Evolutionary conservation across 2,329 filamentous ascomycete species (phyloP).

Genomic region (Aquanectria penicillioides): DNA sequence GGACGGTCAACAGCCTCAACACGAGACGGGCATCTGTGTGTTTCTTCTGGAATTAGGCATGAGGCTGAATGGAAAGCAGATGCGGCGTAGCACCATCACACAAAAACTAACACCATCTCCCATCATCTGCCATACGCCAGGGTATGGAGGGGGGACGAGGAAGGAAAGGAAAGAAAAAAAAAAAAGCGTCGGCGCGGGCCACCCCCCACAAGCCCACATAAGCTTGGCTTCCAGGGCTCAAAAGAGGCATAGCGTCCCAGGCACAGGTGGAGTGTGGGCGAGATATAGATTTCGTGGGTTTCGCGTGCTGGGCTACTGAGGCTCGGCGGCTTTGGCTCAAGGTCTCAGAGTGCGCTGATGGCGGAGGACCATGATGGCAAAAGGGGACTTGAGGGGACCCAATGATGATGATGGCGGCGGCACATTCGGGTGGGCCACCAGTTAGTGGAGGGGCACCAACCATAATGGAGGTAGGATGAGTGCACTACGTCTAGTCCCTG

Average conservation of each 20-base stretch:
- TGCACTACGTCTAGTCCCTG: constrained; percentile 26
- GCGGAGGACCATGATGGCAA: too few species aligned
- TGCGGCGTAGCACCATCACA: background rate
- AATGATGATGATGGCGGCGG: constrained; percentile 31
- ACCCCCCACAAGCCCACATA: constrained; percentile 1
- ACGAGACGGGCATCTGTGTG: background rate
- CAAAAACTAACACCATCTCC: constrained; percentile 3
- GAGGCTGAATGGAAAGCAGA: background rate
- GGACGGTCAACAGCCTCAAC: too few species aligned
- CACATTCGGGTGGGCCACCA: constrained; percentile 30
- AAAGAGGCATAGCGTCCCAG: constrained; percentile 4
- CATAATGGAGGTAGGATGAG: constrained; percentile 4
- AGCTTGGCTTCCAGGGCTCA: background rate
- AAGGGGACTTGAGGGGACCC: background rate
- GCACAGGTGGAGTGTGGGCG: constrained; percentile 13
- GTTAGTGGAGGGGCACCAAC: constrained; percentile 34
- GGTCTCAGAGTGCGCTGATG: too few species aligned
- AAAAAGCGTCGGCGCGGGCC: constrained; percentile 1
- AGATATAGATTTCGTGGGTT: constrained; percentile 24
- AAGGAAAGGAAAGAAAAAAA: background rate
- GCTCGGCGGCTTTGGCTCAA: too few species aligned
- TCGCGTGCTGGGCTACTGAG: too few species aligned
- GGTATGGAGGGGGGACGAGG: background rate
- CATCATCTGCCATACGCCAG: background rate
- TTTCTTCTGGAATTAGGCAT: constrained; percentile 1